Base-by-base conservation (phyloP, 2,329 filamentous ascomycete genomes). In the Neonectria neomacrospora region DNA sequence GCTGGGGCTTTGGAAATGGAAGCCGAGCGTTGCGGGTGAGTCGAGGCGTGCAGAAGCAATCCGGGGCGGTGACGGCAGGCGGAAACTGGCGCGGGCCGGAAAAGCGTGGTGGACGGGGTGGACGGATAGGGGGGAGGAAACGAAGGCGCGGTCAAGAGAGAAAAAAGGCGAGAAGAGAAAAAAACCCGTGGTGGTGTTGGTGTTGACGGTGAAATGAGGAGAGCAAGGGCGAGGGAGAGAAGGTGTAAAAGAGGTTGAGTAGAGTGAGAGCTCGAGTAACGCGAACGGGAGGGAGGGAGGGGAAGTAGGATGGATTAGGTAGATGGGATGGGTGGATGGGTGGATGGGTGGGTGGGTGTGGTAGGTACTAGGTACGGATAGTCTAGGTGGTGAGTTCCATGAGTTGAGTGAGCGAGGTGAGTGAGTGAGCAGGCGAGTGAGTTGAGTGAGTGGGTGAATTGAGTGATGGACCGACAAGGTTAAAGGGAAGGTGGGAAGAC, bases 21-120 rank as follows among this genome's bases (percentile, higher is more conserved):
- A 55, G 8, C 47, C 47, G 48, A 62, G 59, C 23, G 45, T 53
- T 18, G 54, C 47, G 64, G 55, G 54, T 54, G 68, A 65, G 62
- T 54, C 64, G 62, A 61, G 64, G 55, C 50, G 32, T 65, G 63
- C 62, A 66, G 71, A 58, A 68, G 65, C 61, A 60, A 70, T 59
- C 61, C 45, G 56, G 56, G 64, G 67, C 62, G 58, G 60, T 54
- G 59, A 58, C 47, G 52, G 61, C 62, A 42, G 58, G 44, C 60
- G 61, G 48, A 60, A 64, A 58, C 57, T 66, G 63, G 67, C 56
- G 64, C 67, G 53, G 63, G 53, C 70, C 54, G 63, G 53, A 41
- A 65, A 45, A 56, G 48, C 42, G 50, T 59, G 52, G 37, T 30
- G 60, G 48, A 28, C 53, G 60, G 39, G 32, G 34, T 22, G 55